These are phyloP conservation scores for Aspergillus sparsus DNA, from an alignment of 495 filamentous ascomycete species.

Conservation along the genomic window DNA sequence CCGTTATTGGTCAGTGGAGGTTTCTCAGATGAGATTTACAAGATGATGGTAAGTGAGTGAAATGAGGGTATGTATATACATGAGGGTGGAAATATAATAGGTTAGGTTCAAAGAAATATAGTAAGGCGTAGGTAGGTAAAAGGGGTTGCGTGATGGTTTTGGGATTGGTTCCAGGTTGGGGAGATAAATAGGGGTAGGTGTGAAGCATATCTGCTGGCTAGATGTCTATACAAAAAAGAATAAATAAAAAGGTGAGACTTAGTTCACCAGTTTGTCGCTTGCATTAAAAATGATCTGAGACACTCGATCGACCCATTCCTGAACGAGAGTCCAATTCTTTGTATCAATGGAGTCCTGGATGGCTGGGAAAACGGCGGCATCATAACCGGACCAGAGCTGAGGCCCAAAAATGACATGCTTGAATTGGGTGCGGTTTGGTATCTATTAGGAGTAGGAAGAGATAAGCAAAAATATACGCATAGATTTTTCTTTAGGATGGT, in stretches of 20 bases:
- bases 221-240: conserved; percentile 6
- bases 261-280: conserved; percentile 55
- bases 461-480: conserved; percentile 14
- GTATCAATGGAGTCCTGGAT: conserved; percentile 78
- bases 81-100: neutral
- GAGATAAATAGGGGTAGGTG: neutral
- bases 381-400: conserved; percentile 73
- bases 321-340: conserved; percentile 68
- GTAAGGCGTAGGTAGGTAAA: neutral
- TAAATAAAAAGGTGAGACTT: conserved; percentile 23
- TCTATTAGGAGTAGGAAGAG: conserved; percentile 43
- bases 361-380: conserved; percentile 77
- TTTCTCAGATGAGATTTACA: neutral
- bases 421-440: conserved; percentile 89
- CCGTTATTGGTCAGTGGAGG: neutral
- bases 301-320: conserved; percentile 69
- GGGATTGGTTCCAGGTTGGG: neutral
- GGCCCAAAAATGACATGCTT: conserved; percentile 91
- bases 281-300: conserved; percentile 68
- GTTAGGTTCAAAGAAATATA: neutral
- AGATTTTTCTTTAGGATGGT: neutral
- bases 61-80: neutral
- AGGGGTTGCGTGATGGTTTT: neutral
- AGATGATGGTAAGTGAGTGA: neutral
- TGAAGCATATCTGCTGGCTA: neutral